Percentiles rank a stretch among this genome's conserved stretches.
phyloP scores from a whole-genome alignment of 2,329 filamentous ascomycete species.

The Sclerotinia subarctica region DNA sequence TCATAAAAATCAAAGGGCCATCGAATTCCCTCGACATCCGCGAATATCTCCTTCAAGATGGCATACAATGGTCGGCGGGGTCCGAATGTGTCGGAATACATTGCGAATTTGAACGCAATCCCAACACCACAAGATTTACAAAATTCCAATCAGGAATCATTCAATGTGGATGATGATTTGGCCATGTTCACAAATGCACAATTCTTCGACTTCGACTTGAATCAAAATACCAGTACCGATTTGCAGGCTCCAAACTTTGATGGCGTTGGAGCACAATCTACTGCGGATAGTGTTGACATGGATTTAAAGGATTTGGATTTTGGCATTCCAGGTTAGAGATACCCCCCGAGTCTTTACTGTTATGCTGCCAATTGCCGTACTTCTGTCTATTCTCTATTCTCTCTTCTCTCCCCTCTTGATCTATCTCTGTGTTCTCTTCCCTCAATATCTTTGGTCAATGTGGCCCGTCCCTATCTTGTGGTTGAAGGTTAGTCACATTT shows the following conservation, averaged over 20 bases:
- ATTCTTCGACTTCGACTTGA: slow-evolving; percentile 75
- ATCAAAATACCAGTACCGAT: slow-evolving; percentile 56
- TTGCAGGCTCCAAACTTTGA: slow-evolving; percentile 43
- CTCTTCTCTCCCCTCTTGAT: no score
- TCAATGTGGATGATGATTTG: slow-evolving; percentile 68
- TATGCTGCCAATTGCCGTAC: background rate
- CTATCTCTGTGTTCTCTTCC: background rate
- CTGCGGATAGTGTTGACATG: slow-evolving; percentile 22
- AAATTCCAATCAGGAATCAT: slow-evolving; percentile 50
- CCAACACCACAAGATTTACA: slow-evolving; percentile 59
- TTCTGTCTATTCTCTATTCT: background rate
- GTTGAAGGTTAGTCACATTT: background rate
- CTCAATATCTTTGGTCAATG: background rate
- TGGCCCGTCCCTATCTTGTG: background rate
- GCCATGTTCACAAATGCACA: slow-evolving; percentile 79
- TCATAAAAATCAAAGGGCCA: slow-evolving; percentile 1
- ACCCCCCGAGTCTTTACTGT: background rate
- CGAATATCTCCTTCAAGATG: slow-evolving; percentile 54
- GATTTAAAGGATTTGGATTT: slow-evolving; percentile 28
- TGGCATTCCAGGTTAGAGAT: slow-evolving; percentile 19
- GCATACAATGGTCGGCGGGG: slow-evolving; percentile 72
- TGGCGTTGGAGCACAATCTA: slow-evolving; percentile 19
- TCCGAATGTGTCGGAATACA: slow-evolving; percentile 85
- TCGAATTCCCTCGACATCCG: background rate
- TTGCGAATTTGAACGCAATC: slow-evolving; percentile 77